Evolutionary conservation across 75 land plant genomes (phyloP).

Genomic region (Pinus albicaulis): DNA sequence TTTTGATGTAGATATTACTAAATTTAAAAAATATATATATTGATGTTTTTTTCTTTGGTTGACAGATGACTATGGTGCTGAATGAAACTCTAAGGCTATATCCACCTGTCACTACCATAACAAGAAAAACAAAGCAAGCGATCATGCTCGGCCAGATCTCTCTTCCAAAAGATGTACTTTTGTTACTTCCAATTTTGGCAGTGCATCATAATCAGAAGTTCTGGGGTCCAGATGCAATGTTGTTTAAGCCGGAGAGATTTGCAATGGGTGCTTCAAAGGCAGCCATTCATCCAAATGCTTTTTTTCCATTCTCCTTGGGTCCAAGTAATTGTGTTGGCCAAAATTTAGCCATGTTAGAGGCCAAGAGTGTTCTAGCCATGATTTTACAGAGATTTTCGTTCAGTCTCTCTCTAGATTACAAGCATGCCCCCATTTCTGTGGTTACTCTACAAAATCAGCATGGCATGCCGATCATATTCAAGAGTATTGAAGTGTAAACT

Average conservation of each 20-base stretch:
- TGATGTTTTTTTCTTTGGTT: neutral
- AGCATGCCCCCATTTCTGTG: conserved; percentile 42
- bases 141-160: conserved; percentile 16
- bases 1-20: too few relatives aligned
- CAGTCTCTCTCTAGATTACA: conserved; percentile 43
- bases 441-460: conserved; percentile 51
- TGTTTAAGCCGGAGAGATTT: conserved; percentile 62
- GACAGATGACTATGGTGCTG: conserved; percentile 50
- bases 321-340: conserved; percentile 61
- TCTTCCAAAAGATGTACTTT: conserved; percentile 20
- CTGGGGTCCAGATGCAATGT: conserved; percentile 38
- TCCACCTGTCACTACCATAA: conserved; percentile 21
- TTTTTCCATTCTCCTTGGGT: conserved; percentile 60
- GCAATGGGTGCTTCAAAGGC: conserved; percentile 50
- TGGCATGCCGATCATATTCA: conserved; percentile 54
- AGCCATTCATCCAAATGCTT: conserved; percentile 24
- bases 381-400: conserved; percentile 52
- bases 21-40: neutral
- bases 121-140: conserved; percentile 10
- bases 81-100: conserved; percentile 46
- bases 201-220: conserved; percentile 24
- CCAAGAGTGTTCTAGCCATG: conserved; percentile 38
- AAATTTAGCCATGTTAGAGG: conserved; percentile 41
- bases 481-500: neutral
- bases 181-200: conserved; percentile 16